Base-by-base conservation (phyloP, 2,329 filamentous ascomycete genomes). In the Dactylella cylindrospora region DNA sequence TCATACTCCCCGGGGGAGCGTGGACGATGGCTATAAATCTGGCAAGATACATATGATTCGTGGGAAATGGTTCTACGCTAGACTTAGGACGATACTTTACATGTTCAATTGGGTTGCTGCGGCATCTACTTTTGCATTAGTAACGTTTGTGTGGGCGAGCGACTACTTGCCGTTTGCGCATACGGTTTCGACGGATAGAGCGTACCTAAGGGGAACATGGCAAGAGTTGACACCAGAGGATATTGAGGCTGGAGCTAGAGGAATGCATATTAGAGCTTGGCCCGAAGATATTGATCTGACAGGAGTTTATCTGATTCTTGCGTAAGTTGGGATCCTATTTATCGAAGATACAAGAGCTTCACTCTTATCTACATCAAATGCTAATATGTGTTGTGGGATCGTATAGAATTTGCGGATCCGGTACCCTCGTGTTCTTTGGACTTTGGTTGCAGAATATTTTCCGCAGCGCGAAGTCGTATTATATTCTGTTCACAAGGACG, bases 361-460 rank as follows among this genome's bases (percentile, higher is more conserved):
- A n/a, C 13, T 9, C 15, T 33, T n/a, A n/a, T n/a, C n/a, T n/a
- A n/a, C n/a, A n/a, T n/a, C n/a, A n/a, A 20, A n/a, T 29, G 19
- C 12, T 3, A 28, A 31, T 41, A 50, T 64, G 41, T 45, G 33
- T 45, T 51, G 51, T 35, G 10, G 10, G 25, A 12, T 9, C 28
- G 8, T 31, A 39, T 47, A 64, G 59, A 8, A 41, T 64, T 40
- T 64, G 59, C 32, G 51, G 59, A 22, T 33, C 51, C 13, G 59
- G 59, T 9, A 64, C 52, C 10, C 9, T 64, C 39, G 51, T 64
- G 31, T 57, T 64, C 35, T 64, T 64, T 19, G 59, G 59, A 19
- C 31, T 64, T n/a, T 64, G 59, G 59, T 35, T 64, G 35, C 59
- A 64, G 20, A 64, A 64, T 31, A 57, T 64, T 28, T 64, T 46